Base-by-base conservation (phyloP, 345 rosid genomes). In the Capsella bursapastoris region DNA sequence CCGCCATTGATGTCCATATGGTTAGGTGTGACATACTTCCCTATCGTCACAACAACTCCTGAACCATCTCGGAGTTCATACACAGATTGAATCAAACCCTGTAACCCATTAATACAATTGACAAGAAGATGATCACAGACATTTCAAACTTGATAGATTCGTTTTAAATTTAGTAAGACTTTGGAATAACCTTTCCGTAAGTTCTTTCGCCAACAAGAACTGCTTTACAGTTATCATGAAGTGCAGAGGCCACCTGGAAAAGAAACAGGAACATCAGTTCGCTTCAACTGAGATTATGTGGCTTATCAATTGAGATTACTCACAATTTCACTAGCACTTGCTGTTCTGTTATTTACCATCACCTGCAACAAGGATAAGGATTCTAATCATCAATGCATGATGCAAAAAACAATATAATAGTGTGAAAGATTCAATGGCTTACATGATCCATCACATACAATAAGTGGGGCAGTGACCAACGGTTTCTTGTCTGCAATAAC, bases 301-400 rank as follows among this genome's bases (percentile, higher is more conserved):
- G 25, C 25, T 22, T 22, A 22, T 22, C 25, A 22, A 22, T 22
- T 22, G 25, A 22, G 25, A 22, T 57, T 7, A 67, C 95, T 86
- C 78, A 94, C 97, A 69, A 94, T 94, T 85, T 94, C 98, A 84
- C 98, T 94, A 6, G 97, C 96, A 74, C 96, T 90, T 29, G 97
- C 97, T 37, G 98, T 94, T 82, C 80, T 94, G 80, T 80, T 84
- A 81, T 94, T 94, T 67, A 91, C 97, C 86, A 94, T 83, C 72
- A 91, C 89, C 98, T 91, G 86, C 74, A 61, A 72, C 55, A 59
- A 15, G 18, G 27, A 62, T 22, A 37, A 67, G 59, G 25, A 15
- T 55, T 73, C 16, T 37, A 60, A 44, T 57, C 50, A 44, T 57
- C 50, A 72, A 32, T 34, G 50, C 71, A 35, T 16, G 22, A 37